Evolutionary conservation across 1,139 yeast genomes (phyloP), one percentile per base, ranked within the genome.

Genomic region (Debaryomyces nepalensis): DNA sequence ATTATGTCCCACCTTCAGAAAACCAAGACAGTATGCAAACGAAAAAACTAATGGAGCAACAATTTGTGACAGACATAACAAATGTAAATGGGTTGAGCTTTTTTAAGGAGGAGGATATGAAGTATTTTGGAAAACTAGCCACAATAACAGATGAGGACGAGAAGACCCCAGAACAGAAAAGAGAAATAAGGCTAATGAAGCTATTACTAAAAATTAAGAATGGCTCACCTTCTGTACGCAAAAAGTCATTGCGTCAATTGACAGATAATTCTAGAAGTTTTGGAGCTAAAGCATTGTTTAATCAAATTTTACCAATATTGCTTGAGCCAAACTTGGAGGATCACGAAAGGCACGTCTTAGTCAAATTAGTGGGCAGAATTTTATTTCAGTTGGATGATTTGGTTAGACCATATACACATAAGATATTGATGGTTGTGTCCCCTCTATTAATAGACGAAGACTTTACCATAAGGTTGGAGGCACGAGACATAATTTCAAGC

Each of bases 381-480:
- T 61, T 91, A 12, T 79, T 75, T 58, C 83, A 76, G 49, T 66
- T 90, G 14, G 89, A 83, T 33, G 85, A 77, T 33, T 59, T 74
- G 40, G 77, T 88, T 1, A 70, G 84, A 31, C 97, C 97, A 0
- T 87, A 73, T 54, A 82, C 96, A 0, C 86, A 81, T 48, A 80
- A 84, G 50, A 79, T 91, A 4, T 59, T 91, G 24, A 77, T 79
- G 18, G 96, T 89, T 1, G 76, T 87, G 1, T 81, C 90, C 32
- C 98, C 97, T 0, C 63, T 90, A 44, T 70, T 91, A 34, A 78
- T 87, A 8, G 97, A 90, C 56, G 93, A 87, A 49, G 95, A 89
- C 57, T 71, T 76, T 42, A 76, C 81, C 18, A 76, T 91, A 1
- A 70, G 97, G 47, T 65, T 79, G 2, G 96, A 88, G 55, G 95